Conservation (phyloP, 1,139 yeast species). For the Candida neerlandica region DNA sequence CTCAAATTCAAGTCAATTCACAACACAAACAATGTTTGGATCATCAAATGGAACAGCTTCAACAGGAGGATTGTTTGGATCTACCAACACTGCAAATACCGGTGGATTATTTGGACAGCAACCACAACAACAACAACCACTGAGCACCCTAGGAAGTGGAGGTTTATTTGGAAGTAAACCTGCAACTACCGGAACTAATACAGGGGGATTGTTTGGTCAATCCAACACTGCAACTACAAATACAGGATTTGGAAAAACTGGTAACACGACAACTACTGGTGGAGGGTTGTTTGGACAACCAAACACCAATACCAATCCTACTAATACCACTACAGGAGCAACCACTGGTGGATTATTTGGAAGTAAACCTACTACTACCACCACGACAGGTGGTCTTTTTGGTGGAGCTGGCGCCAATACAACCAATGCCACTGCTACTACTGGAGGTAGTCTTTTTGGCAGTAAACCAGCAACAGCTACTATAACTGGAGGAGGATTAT, state of each 20-base stretch:
- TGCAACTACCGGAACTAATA: conserved; percentile 14
- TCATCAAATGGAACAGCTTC: conserved; percentile 5
- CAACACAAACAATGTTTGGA: not conserved
- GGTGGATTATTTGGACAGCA: conserved; percentile 21
- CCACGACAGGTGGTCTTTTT: conserved; percentile 22
- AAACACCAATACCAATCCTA: conserved; percentile 3
- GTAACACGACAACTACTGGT: conserved; percentile 16
- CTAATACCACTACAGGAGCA: not conserved
- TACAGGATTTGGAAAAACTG: not conserved
- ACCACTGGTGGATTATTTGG: conserved; percentile 22
- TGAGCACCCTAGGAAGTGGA: conserved; percentile 9
- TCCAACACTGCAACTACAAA: not conserved
- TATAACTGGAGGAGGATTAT: conserved; percentile 22
- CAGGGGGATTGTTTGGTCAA: conserved; percentile 24
- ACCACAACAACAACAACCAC: conserved; percentile 12
- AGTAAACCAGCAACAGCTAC: conserved; percentile 14
- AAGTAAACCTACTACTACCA: conserved; percentile 13
- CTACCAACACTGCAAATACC: conserved; percentile 10
- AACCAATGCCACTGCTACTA: conserved; percentile 8
- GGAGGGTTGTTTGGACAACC: conserved; percentile 17
- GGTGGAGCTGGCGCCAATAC: conserved; percentile 13
- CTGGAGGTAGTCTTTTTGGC: conserved; percentile 23
- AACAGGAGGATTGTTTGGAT: conserved; percentile 20
- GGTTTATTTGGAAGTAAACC: conserved; percentile 22
- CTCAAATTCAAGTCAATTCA: conserved; percentile 7